Conservation (phyloP, 202 grass and related monocot species). For the Cymbopogon flexuosus region DNA sequence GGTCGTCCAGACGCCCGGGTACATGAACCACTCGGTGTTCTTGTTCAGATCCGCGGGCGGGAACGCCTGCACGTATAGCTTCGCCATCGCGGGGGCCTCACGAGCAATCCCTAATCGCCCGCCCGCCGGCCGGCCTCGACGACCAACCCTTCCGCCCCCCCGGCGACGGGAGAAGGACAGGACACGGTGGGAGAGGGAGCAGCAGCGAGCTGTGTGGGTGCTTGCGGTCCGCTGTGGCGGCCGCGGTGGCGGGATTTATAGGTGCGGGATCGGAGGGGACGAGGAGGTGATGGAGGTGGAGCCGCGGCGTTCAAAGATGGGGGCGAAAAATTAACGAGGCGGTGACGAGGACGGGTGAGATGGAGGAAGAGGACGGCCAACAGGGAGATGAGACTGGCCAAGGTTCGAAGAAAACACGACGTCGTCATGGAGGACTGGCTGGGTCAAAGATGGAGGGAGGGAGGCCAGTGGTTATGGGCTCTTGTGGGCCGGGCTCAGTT, state of each 20-base stretch:
- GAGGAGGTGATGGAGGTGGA: background rate
- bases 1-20: constrained; percentile 43
- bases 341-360: constrained; percentile 23
- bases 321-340: constrained; percentile 32
- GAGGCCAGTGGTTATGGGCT: background rate
- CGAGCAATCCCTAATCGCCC: background rate
- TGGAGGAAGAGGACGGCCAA: background rate
- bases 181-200: background rate
- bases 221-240: background rate
- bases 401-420: background rate
- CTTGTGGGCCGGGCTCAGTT: background rate
- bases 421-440: background rate
- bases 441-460: constrained; percentile 33
- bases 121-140: background rate
- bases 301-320: constrained; percentile 32
- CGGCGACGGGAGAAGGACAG: constrained; percentile 5
- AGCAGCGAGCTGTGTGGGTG: constrained; percentile 7
- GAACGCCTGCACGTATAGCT: constrained; percentile 61
- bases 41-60: constrained; percentile 55
- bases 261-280: background rate
- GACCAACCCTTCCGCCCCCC: background rate
- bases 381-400: background rate
- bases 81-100: constrained; percentile 36
- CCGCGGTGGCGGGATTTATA: constrained; percentile 22
- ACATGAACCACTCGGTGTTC: too few species aligned